A percentile compares a stretch with the other conserved stretches of the same genome.
These are phyloP conservation scores for Chlorella ohadii DNA, from an alignment of 139 green algal genomes.

Conservation along the genomic window DNA sequence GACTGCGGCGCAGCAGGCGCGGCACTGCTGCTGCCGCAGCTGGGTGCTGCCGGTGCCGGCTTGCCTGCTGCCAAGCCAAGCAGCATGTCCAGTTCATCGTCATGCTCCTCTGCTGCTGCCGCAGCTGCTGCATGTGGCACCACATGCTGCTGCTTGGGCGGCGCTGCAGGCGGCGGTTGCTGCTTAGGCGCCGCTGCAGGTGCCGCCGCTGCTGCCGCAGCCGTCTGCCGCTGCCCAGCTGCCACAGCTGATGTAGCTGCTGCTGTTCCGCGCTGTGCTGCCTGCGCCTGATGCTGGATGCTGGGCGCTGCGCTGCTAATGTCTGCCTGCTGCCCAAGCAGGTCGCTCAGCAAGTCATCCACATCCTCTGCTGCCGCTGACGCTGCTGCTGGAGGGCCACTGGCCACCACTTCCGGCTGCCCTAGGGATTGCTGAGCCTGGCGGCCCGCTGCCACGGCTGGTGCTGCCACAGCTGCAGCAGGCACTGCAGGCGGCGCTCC, in stretches of 20 bases:
- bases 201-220: background rate
- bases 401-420: too few species aligned
- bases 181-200: too few species aligned
- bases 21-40: background rate
- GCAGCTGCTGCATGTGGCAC: background rate
- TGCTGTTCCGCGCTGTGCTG: background rate
- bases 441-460: background rate
- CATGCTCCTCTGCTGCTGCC: background rate
- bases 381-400: background rate
- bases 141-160: background rate
- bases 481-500: background rate
- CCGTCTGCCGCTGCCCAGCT: too few species aligned
- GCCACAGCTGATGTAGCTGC: background rate
- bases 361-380: background rate
- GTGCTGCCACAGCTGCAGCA: background rate
- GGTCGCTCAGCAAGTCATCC: conserved; percentile 4
- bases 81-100: conserved; percentile 34
- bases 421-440: too few species aligned
- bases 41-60: background rate
- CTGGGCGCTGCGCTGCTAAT: background rate
- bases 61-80: conserved; percentile 1
- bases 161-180: background rate
- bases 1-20: background rate
- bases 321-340: conserved; percentile 2
- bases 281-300: background rate